Percentiles rank a stretch among this genome's conserved stretches.
phyloP scores from a whole-genome alignment of 352 stramenopile species.

The Globisporangium nodosum region DNA sequence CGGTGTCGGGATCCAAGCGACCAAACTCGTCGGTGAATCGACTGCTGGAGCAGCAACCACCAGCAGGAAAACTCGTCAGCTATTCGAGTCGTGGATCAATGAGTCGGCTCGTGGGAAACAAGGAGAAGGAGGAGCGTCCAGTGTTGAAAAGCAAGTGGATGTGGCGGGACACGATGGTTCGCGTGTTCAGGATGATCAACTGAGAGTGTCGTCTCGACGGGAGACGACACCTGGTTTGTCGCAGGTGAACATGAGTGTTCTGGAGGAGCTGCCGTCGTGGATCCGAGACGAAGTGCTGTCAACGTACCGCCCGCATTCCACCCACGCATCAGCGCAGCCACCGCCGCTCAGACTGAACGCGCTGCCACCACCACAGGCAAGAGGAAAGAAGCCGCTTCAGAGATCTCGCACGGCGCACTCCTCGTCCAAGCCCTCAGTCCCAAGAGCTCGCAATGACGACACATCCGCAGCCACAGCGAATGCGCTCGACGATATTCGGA shows the following conservation, averaged over 20 bases:
- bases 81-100: constrained; percentile 52
- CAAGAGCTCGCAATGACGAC: background rate
- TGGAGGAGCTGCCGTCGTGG: constrained; percentile 47
- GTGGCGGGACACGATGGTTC: constrained; percentile 6
- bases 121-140: background rate
- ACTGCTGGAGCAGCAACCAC: constrained; percentile 3
- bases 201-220: background rate
- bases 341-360: background rate
- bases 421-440: background rate
- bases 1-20: constrained; percentile 73
- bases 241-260: constrained; percentile 58
- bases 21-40: constrained; percentile 39
- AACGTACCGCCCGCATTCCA: constrained; percentile 15
- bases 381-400: constrained; percentile 26
- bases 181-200: constrained; percentile 6
- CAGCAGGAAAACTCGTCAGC: constrained; percentile 19
- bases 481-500: constrained; percentile 56
- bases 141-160: background rate
- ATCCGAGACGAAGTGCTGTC: constrained; percentile 58
- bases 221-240: constrained; percentile 23
- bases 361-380: constrained; percentile 1
- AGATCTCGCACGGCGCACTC: background rate
- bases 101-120: constrained; percentile 14
- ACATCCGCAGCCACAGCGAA: constrained; percentile 9
- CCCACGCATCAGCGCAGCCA: background rate